Percentiles rank a stretch among this genome's conserved stretches.
These are phyloP conservation scores for Diospyros lotus DNA, from an alignment of 148 eudicot genomes.

Conservation along the genomic window DNA sequence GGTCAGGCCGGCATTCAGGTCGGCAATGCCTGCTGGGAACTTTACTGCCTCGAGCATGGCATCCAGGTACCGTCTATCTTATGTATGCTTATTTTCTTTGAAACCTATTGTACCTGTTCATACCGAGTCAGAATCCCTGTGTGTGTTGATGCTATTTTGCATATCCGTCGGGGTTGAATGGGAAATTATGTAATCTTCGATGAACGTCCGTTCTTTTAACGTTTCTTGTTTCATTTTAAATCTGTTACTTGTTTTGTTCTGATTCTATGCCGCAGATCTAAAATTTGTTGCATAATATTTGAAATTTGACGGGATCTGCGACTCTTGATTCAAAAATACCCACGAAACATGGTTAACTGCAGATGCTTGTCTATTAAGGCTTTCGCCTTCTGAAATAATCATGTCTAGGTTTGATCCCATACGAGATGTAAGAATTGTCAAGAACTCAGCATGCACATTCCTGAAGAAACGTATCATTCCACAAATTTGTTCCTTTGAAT, in stretches of 20 bases:
- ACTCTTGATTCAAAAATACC: not conserved
- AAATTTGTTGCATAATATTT: no score
- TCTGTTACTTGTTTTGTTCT: not conserved
- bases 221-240: not conserved
- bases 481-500: not conserved
- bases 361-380: no score
- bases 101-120: not conserved
- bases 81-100: not conserved
- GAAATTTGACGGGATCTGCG: no score
- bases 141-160: no score
- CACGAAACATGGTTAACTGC: no score
- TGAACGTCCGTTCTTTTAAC: not conserved
- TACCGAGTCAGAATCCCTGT: not conserved
- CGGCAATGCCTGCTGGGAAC: constrained; percentile 34
- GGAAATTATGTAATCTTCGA: not conserved
- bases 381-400: no score
- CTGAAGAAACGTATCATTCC: no score
- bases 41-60: constrained; percentile 31
- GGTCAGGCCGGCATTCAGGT: constrained; percentile 33
- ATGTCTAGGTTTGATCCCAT: no score
- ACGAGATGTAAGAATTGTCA: no score
- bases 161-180: no score
- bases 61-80: constrained; percentile 12
- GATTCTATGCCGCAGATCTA: no score
- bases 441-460: no score